Percentiles rank a stretch among this genome's conserved stretches.
Evolutionary conservation across 331 rosid species (phyloP).

Genomic region (Rosa hybrid): DNA sequence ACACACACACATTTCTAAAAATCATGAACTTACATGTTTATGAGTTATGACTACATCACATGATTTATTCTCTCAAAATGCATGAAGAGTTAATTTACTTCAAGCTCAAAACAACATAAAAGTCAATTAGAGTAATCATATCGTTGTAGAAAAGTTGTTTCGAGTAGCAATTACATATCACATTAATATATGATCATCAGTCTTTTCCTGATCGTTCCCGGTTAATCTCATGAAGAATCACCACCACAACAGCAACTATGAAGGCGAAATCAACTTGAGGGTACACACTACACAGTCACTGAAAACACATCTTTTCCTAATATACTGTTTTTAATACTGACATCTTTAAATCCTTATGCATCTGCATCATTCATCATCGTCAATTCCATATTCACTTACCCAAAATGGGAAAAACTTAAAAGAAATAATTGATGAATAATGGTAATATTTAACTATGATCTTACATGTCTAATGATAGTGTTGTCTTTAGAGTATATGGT

Average conservation of each 20-base stretch:
- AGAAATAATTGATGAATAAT: not conserved
- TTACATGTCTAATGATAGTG: constrained; percentile 35
- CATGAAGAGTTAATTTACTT: too few relatives aligned
- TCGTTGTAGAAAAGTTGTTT: not conserved
- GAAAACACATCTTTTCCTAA: constrained; percentile 45
- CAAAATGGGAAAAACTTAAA: not conserved
- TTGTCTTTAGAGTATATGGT: constrained; percentile 23
- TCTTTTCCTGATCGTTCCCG: constrained; percentile 29
- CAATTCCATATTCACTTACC: not conserved
- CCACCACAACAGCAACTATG: constrained; percentile 43
- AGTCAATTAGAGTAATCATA: not conserved
- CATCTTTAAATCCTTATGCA: constrained; percentile 40
- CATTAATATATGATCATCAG: not conserved
- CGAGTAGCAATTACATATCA: not conserved
- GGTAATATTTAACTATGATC: not conserved
- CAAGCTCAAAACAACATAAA: too few relatives aligned
- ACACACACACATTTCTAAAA: too few relatives aligned
- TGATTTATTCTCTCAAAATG: too few relatives aligned
- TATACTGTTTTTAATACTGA: constrained; percentile 28
- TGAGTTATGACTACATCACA: too few relatives aligned
- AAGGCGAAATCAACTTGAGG: constrained; percentile 65
- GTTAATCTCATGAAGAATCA: constrained; percentile 38
- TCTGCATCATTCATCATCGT: constrained; percentile 34
- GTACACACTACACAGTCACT: constrained; percentile 40
- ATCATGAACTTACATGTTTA: too few relatives aligned